These are phyloP conservation scores for Russula earlei DNA, from an alignment of 768 basidiomycete species.

Conservation along the genomic window DNA sequence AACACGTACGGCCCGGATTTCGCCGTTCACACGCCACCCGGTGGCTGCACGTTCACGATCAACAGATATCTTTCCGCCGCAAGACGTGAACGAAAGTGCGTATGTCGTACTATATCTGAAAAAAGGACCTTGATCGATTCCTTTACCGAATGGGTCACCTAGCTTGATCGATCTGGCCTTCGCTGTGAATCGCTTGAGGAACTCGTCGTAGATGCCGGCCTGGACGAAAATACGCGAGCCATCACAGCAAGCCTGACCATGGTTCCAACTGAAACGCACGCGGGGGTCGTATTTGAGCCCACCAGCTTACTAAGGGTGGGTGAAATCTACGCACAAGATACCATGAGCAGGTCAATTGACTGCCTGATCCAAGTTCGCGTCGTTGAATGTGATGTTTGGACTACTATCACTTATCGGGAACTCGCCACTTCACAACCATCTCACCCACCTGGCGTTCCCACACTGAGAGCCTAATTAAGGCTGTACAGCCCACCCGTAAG, in stretches of 20 bases:
- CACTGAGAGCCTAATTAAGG: too few relatives aligned
- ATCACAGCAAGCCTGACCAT: constrained; percentile 72
- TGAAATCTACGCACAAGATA: constrained; percentile 37
- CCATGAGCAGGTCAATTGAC: constrained; percentile 49
- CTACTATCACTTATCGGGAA: too few relatives aligned
- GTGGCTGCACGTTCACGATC: too few relatives aligned
- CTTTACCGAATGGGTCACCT: constrained; percentile 61
- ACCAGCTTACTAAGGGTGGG: too few relatives aligned
- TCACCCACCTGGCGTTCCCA: too few relatives aligned
- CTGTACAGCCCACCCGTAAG: too few relatives aligned
- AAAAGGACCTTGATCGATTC: constrained; percentile 67
- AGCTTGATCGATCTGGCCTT: constrained; percentile 46
- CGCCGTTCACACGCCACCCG: too few relatives aligned
- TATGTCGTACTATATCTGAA: constrained; percentile 63
- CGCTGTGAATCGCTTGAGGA: constrained; percentile 49
- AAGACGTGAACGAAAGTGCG: too few relatives aligned
- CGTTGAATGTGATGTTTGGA: constrained; percentile 53
- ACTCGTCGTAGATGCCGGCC: constrained; percentile 67
- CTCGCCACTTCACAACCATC: too few relatives aligned
- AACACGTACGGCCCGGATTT: constrained; percentile 40
- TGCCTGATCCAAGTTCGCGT: constrained; percentile 48
- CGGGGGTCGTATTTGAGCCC: too few relatives aligned
- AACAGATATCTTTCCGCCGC: too few relatives aligned
- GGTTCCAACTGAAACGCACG: constrained; percentile 41
- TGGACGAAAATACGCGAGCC: constrained; percentile 81